Percentiles rank a stretch among this genome's conserved stretches.
phyloP scores from a whole-genome alignment of 1,284 basidiomycete species.

The Rhizopogon parksii region DNA sequence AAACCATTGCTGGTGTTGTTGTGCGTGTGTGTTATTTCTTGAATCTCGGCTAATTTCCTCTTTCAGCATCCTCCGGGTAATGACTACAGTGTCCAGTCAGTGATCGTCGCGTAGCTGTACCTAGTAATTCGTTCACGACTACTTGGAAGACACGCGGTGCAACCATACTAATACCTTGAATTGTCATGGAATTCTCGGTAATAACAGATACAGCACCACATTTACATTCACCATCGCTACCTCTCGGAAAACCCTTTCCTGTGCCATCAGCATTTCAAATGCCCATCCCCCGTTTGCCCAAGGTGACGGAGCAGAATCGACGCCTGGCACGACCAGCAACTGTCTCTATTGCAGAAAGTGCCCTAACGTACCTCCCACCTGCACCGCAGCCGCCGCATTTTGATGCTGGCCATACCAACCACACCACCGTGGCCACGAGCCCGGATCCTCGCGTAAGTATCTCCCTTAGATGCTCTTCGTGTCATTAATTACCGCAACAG shows the following conservation, averaged over 20 bases:
- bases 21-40: background rate
- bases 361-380: conserved; percentile 21
- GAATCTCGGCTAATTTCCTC: background rate
- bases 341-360: conserved; percentile 37
- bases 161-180: background rate
- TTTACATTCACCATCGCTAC: conserved; percentile 12
- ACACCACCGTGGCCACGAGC: background rate
- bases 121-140: conserved; percentile 1
- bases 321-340: conserved; percentile 43
- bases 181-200: conserved; percentile 22
- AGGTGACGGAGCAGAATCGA: conserved; percentile 18
- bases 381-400: conserved; percentile 1
- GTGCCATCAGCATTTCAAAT: conserved; percentile 24
- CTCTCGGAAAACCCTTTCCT: conserved; percentile 20
- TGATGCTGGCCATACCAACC: background rate
- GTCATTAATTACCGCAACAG: background rate
- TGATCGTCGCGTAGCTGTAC: conserved; percentile 8
- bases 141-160: background rate
- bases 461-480: background rate
- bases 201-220: conserved; percentile 11
- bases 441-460: background rate
- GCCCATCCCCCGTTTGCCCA: conserved; percentile 25
- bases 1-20: background rate
- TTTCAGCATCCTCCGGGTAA: conserved; percentile 1
- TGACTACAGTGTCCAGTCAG: conserved; percentile 3